Percentiles rank a stretch among this genome's conserved stretches.
These are phyloP conservation scores for Plasmopara muralis DNA, from an alignment of 352 stramenopile species.

Conservation along the genomic window DNA sequence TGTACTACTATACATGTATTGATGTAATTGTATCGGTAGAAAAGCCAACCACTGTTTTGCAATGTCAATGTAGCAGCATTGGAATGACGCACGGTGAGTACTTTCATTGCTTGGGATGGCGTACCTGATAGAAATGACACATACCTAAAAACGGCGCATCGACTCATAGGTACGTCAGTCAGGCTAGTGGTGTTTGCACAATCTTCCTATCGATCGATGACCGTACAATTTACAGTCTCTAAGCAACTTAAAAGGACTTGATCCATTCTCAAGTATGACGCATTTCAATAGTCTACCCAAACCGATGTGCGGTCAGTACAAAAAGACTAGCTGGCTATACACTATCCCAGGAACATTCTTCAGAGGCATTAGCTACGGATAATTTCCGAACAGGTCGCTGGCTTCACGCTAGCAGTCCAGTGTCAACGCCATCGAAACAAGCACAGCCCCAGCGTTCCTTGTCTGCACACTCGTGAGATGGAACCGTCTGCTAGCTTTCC, in stretches of 20 bases:
- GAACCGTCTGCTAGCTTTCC: constrained; percentile 11
- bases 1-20: constrained; percentile 1
- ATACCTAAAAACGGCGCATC: neutral
- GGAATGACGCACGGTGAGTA: constrained; percentile 5
- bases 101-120: neutral
- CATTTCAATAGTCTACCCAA: neutral
- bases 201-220: neutral
- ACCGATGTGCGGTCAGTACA: neutral
- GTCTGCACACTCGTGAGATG: neutral
- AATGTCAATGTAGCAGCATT: constrained; percentile 6
- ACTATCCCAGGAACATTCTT: constrained; percentile 22
- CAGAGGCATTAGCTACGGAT: constrained; percentile 14
- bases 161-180: neutral
- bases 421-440: constrained; percentile 4
- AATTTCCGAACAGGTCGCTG: constrained; percentile 13
- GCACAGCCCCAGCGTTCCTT: neutral
- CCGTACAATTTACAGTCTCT: too few relatives aligned
- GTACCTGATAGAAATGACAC: constrained; percentile 7
- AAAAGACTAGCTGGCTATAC: constrained; percentile 15
- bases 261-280: neutral
- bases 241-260: too few relatives aligned
- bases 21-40: constrained; percentile 15
- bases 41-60: constrained; percentile 4
- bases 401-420: constrained; percentile 5
- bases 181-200: neutral